These are phyloP conservation scores for Ailanthus altissimus DNA, from an alignment of 345 rosid genomes.

Conservation along the genomic window DNA sequence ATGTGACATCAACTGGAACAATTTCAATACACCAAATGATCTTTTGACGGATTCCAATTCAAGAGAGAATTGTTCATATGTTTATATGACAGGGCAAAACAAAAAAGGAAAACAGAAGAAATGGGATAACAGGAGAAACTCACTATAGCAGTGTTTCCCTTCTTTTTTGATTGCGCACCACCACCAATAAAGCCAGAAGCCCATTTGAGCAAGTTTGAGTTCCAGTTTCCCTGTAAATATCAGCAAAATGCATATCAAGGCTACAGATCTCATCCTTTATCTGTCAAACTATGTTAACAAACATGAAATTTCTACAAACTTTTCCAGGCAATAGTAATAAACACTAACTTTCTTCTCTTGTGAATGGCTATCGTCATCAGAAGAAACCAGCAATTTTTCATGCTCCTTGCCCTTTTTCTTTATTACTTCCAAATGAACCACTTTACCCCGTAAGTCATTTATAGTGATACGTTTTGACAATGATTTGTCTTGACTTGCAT, in stretches of 20 bases:
- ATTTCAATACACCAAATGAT: not conserved
- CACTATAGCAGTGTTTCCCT: conserved; percentile 38
- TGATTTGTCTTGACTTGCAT: conserved; percentile 45
- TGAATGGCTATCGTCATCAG: conserved; percentile 53
- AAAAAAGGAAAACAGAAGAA: not conserved
- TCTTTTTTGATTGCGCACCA: conserved; percentile 53
- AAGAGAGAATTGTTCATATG: not conserved
- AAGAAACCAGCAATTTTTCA: conserved; percentile 74
- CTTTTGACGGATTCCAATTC: not conserved
- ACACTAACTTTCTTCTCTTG: conserved; percentile 55
- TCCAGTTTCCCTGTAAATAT: conserved; percentile 69
- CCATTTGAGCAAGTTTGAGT: conserved; percentile 90
- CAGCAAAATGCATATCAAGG: conserved; percentile 19
- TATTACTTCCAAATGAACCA: conserved; percentile 84
- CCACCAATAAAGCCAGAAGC: conserved; percentile 88
- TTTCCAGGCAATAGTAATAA: conserved; percentile 16
- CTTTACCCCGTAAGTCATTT: conserved; percentile 91
- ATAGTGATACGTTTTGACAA: conserved; percentile 74
- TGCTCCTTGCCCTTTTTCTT: conserved; percentile 93
- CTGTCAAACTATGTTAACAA: not conserved
- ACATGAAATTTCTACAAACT: not conserved
- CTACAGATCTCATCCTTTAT: not conserved
- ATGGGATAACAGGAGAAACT: conserved; percentile 24
- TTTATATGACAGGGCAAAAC: not conserved
- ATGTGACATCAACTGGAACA: not conserved